phyloP scores from a whole-genome alignment of 805 yeast genomes.

The Wickerhamiella hasegawae region DNA sequence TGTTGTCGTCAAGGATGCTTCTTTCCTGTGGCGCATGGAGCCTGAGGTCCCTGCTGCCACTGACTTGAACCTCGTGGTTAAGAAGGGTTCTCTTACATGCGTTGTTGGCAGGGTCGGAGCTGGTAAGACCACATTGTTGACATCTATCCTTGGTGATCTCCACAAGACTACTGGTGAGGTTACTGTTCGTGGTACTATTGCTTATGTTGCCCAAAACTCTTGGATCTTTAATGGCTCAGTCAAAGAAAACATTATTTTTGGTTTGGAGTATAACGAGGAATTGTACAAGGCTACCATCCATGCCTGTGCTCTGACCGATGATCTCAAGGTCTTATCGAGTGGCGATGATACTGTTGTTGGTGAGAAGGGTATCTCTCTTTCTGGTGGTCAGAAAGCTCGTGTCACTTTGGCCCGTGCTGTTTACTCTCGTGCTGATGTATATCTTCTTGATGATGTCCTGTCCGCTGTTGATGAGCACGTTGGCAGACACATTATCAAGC shows the following conservation, averaged over 20 bases:
- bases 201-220: constrained; percentile 80
- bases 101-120: constrained; percentile 82
- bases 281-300: constrained; percentile 39
- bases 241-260: constrained; percentile 58
- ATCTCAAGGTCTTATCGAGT: constrained; percentile 49
- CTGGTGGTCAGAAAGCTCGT: constrained; percentile 87
- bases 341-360: constrained; percentile 74
- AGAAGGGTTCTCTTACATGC: constrained; percentile 70
- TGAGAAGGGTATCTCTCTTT: constrained; percentile 68
- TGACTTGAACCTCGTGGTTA: constrained; percentile 48
- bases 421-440: constrained; percentile 49
- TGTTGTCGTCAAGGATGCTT: constrained; percentile 22
- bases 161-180: constrained; percentile 62
- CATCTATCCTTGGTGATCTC: constrained; percentile 69
- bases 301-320: constrained; percentile 53
- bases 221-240: constrained; percentile 97
- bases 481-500: constrained; percentile 60
- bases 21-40: constrained; percentile 47
- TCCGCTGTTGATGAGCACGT: constrained; percentile 81
- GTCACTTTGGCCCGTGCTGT: constrained; percentile 67
- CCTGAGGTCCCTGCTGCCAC: constrained; percentile 45
- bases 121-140: constrained; percentile 75
- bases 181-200: constrained; percentile 56
- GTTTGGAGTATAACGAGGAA: constrained; percentile 33
- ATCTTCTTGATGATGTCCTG: constrained; percentile 61